phyloP scores from a whole-genome alignment of 805 yeast species.

The Lipomyces yamanashiensis region DNA sequence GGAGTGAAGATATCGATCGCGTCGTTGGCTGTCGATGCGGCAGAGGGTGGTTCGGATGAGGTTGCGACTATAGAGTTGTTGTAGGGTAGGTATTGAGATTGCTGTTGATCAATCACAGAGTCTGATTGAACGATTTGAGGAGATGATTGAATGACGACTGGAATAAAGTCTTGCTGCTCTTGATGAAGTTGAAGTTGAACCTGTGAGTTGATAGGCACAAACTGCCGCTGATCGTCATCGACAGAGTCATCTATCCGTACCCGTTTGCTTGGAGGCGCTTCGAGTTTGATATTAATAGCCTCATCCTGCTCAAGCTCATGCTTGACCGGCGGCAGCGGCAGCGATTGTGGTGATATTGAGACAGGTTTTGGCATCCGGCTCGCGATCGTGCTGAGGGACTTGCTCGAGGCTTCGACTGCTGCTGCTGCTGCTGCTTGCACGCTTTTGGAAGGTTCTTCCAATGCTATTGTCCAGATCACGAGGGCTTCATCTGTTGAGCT shows the following conservation, averaged over 20 bases:
- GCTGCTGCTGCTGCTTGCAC: conserved; percentile 19
- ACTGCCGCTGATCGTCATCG: neutral
- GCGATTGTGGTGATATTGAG: neutral
- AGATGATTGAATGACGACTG: neutral
- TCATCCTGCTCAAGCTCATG: neutral
- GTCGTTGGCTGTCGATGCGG: conserved; percentile 2
- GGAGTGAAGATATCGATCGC: conserved; percentile 4
- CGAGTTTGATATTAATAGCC: neutral
- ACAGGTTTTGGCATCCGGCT: conserved; percentile 3
- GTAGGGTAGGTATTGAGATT: conserved; percentile 2
- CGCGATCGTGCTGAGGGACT: conserved; percentile 12
- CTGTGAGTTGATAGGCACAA: neutral
- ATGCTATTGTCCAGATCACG: conserved; percentile 21
- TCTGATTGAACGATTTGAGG: neutral
- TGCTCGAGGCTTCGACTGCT: conserved; percentile 17
- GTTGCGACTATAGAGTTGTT: neutral
- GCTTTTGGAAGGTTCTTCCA: conserved; percentile 2
- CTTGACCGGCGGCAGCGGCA: conserved; percentile 8
- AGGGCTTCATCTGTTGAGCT: neutral
- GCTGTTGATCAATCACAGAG: neutral
- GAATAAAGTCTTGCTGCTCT: neutral
- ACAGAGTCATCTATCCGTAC: neutral
- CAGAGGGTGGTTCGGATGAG: neutral
- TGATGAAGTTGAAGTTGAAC: neutral
- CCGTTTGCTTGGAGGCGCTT: neutral